A percentile compares a stretch with the other conserved stretches of the same genome.
phyloP scores from a whole-genome alignment of 768 basidiomycete species.

The Phlegmacium glaucopus region DNA sequence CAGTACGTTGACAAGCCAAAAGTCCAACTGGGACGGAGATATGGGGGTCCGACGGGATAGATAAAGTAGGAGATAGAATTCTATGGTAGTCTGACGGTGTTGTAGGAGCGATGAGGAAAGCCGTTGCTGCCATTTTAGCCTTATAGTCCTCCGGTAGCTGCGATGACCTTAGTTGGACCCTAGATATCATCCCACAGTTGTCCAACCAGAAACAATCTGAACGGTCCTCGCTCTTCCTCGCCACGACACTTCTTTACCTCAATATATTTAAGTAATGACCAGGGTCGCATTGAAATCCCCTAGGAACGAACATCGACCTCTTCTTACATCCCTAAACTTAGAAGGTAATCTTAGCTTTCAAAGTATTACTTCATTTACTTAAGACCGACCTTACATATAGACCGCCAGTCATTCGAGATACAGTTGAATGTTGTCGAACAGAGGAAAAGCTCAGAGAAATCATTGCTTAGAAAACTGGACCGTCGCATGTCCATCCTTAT shows the following conservation, averaged over 20 bases:
- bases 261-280: not conserved
- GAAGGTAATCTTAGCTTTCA: no score
- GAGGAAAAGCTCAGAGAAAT: conserved; percentile 45
- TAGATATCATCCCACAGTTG: not conserved
- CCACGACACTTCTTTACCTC: not conserved
- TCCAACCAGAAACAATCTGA: no score
- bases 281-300: not conserved
- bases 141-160: no score
- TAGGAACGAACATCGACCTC: conserved; percentile 6
- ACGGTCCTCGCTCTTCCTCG: no score
- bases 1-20: conserved; percentile 72
- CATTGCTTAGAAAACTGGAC: conserved; percentile 54
- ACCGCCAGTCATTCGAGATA: no score
- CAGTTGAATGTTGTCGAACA: not conserved
- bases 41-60: conserved; percentile 46
- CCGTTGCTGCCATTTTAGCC: conserved; percentile 44
- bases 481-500: conserved; percentile 53
- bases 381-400: no score
- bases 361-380: no score
- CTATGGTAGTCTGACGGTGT: conserved; percentile 63
- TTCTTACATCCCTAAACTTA: conserved; percentile 1
- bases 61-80: conserved; percentile 56
- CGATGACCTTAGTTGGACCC: no score
- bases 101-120: conserved; percentile 36
- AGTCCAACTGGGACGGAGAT: conserved; percentile 69